A percentile compares a stretch with the other conserved stretches of the same genome.
Conservation (phyloP, 2,329 filamentous ascomycete genomes). For the Beauveria bassiana region DNA sequence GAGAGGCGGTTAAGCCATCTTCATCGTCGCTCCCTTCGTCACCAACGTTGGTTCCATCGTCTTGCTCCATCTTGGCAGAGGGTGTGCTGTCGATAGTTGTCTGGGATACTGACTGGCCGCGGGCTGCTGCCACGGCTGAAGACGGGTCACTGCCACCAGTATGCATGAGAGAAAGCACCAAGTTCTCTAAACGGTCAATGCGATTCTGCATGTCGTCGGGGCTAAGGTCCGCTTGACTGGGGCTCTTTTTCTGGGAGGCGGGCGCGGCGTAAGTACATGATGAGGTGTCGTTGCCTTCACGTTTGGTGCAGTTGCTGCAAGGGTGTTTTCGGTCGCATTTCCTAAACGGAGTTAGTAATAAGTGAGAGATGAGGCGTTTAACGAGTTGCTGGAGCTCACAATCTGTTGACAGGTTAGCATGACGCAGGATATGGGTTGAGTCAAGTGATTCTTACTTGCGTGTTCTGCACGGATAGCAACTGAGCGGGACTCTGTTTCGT, state of each 20-base stretch:
- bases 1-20: constrained; percentile 59
- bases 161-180: constrained; percentile 92
- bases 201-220: constrained; percentile 98
- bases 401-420: constrained; percentile 26
- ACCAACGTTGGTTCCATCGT: constrained; percentile 47
- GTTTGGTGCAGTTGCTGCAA: constrained; percentile 91
- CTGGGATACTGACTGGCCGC: constrained; percentile 27
- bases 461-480: constrained; percentile 83
- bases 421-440: neutral
- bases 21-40: constrained; percentile 62
- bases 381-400: constrained; percentile 19
- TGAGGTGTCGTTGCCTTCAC: constrained; percentile 70
- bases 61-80: constrained; percentile 43
- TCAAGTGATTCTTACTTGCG: constrained; percentile 60
- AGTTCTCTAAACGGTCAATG: constrained; percentile 86
- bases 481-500: constrained; percentile 84
- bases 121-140: constrained; percentile 26
- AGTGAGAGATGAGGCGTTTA: neutral
- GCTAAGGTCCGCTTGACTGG: constrained; percentile 50
- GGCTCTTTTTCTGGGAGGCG: constrained; percentile 63
- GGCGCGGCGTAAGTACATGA: constrained; percentile 81
- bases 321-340: constrained; percentile 91
- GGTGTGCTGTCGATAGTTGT: constrained; percentile 36
- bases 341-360: constrained; percentile 38
- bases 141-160: constrained; percentile 55